A percentile compares a stretch with the other conserved stretches of the same genome.
Conservation (phyloP, 73 alveolate species). For the Symbiodinium natans region DNA sequence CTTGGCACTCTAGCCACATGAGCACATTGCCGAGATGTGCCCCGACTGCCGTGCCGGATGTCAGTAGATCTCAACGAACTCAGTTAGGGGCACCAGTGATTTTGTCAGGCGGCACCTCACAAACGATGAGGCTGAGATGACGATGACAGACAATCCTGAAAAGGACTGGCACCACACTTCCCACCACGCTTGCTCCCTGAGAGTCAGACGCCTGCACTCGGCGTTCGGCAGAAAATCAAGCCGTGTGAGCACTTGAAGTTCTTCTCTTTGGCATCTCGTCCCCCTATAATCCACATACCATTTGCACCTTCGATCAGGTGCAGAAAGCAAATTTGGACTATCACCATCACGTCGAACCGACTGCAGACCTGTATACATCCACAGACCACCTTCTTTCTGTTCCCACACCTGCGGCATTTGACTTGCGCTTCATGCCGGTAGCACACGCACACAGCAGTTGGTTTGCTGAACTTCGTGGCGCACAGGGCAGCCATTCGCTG, state of each 20-base stretch:
- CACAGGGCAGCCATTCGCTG: slow-evolving; percentile 45
- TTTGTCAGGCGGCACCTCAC: slow-evolving; percentile 48
- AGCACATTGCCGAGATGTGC: not conserved
- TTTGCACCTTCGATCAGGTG: slow-evolving; percentile 11
- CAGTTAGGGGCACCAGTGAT: not conserved
- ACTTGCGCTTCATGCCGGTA: not conserved
- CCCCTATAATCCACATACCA: slow-evolving; percentile 88
- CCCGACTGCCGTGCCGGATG: not conserved
- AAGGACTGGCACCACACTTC: not conserved
- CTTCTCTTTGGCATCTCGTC: slow-evolving; percentile 63
- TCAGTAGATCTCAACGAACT: not conserved
- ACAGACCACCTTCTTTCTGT: slow-evolving; percentile 40
- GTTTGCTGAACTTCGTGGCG: not conserved
- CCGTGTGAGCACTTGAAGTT: slow-evolving; percentile 88
- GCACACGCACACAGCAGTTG: not conserved
- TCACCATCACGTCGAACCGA: not conserved
- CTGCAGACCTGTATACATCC: slow-evolving; percentile 58
- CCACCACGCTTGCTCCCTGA: not conserved
- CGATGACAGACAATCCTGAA: not conserved
- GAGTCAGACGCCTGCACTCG: slow-evolving; percentile 16
- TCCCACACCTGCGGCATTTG: slow-evolving; percentile 52
- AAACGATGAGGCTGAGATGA: not conserved
- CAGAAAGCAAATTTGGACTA: not conserved
- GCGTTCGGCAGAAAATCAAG: slow-evolving; percentile 56
- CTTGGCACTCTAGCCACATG: not conserved